phyloP scores from a whole-genome alignment of 257 asterid species.

The Solanum rostratum region DNA sequence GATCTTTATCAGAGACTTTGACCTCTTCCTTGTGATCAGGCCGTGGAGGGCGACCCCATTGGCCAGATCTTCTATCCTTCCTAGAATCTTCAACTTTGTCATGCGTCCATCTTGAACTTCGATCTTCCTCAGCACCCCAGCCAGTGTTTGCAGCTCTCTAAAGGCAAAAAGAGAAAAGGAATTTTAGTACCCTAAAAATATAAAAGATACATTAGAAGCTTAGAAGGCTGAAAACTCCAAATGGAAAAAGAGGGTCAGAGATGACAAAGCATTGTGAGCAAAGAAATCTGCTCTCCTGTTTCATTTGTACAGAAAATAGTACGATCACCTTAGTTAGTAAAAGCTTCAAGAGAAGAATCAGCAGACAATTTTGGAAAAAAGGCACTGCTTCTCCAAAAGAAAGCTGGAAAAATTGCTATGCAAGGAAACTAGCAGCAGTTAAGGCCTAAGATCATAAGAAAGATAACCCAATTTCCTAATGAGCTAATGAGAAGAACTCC shows the following conservation, averaged over 20 bases:
- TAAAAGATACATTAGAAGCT: background rate
- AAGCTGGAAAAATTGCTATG: background rate
- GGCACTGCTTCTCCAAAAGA: background rate
- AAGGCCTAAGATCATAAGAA: background rate
- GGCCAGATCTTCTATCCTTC: constrained; percentile 22
- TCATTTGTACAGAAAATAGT: background rate
- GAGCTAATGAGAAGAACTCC: background rate
- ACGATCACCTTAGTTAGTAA: background rate
- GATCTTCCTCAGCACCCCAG: constrained; percentile 86
- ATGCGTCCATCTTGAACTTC: constrained; percentile 36
- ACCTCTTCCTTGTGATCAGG: constrained; percentile 15
- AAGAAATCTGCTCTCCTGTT: background rate
- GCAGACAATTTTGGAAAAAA: background rate
- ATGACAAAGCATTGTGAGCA: background rate
- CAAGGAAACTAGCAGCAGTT: background rate
- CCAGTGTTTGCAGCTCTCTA: constrained; percentile 98
- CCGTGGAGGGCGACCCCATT: constrained; percentile 13
- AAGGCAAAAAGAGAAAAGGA: background rate
- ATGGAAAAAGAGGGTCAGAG: background rate
- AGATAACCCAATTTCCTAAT: background rate
- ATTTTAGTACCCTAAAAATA: background rate
- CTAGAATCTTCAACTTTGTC: constrained; percentile 37
- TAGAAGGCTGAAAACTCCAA: background rate
- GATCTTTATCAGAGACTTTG: constrained; percentile 15
- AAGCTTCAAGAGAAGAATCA: background rate